Percentiles rank a stretch among this genome's conserved stretches.
Conservation (phyloP, 2,329 filamentous ascomycete genomes). For the Fusarium hainanense region DNA sequence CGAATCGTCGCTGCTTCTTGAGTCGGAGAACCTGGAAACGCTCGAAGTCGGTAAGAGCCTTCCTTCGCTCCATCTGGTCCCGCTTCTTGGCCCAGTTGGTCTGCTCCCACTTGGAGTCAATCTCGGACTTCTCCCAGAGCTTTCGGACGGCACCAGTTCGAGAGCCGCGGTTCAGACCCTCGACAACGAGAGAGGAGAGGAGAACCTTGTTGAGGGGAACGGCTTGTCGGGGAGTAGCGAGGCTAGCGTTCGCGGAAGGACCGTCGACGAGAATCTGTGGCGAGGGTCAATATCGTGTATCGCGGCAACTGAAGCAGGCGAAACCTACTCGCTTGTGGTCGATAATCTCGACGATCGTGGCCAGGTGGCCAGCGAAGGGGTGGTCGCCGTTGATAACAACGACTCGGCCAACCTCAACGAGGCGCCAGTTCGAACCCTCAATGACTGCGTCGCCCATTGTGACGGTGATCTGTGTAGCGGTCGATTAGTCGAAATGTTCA, state of each 20-base stretch:
- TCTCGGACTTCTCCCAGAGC: conserved; percentile 89
- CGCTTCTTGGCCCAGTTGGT: conserved; percentile 96
- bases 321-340: conserved; percentile 99
- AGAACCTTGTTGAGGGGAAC: conserved; percentile 84
- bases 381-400: conserved; percentile 87
- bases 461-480: conserved; percentile 64
- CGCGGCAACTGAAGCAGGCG: conserved; percentile 17
- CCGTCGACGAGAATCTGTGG: conserved; percentile 93
- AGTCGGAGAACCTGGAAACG: conserved; percentile 99
- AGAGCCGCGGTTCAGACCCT: conserved; percentile 85
- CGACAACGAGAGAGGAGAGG: conserved; percentile 89
- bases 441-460: conserved; percentile 87
- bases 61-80: conserved; percentile 85
- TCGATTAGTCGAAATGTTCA: conserved; percentile 51
- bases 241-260: conserved; percentile 82
- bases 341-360: conserved; percentile 98
- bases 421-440: conserved; percentile 87
- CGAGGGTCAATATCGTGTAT: conserved; percentile 43
- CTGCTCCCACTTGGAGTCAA: conserved; percentile 93
- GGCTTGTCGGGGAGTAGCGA: conserved; percentile 87
- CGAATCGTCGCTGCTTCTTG: conserved; percentile 99
- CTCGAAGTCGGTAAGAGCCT: conserved; percentile 96
- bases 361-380: conserved; percentile 85
- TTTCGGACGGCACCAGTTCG: conserved; percentile 86
- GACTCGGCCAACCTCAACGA: conserved; percentile 98